phyloP scores from a whole-genome alignment of 345 rosid genomes.

The Noccaea caerulescens region DNA sequence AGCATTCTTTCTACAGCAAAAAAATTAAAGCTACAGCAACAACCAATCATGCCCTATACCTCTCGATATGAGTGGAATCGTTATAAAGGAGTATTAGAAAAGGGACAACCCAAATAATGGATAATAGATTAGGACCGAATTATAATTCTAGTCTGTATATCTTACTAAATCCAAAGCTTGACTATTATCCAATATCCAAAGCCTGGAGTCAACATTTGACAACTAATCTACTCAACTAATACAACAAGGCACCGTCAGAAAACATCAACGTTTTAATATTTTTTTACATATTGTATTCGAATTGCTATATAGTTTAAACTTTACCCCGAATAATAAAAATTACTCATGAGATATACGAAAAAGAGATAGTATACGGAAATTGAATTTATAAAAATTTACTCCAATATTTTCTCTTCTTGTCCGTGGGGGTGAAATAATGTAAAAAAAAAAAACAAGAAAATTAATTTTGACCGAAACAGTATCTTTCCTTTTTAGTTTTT shows the following conservation, averaged over 20 bases:
- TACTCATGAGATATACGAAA: not conserved
- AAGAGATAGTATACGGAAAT: slow-evolving; percentile 1
- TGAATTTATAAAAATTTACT: slow-evolving; percentile 26
- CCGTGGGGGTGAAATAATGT: slow-evolving; percentile 24
- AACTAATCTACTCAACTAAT: slow-evolving; percentile 34
- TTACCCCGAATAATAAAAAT: too few species aligned
- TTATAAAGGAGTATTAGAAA: not conserved
- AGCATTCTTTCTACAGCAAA: too few species aligned
- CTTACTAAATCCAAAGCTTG: slow-evolving; percentile 22
- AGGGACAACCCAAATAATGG: slow-evolving; percentile 5
- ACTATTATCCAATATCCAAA: slow-evolving; percentile 23
- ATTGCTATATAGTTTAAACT: not conserved
- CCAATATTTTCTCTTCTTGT: slow-evolving; percentile 27
- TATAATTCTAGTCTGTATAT: not conserved
- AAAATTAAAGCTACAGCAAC: too few species aligned
- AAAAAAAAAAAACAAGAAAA: not conserved
- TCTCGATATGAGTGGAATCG: slow-evolving; percentile 4
- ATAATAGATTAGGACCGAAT: not conserved
- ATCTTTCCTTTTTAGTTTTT: slow-evolving; percentile 4
- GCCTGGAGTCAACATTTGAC: slow-evolving; percentile 32
- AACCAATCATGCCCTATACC: too few species aligned
- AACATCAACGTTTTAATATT: slow-evolving; percentile 7
- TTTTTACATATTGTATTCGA: not conserved
- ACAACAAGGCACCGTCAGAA: slow-evolving; percentile 12
- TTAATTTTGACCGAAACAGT: slow-evolving; percentile 24